Percentiles rank a stretch among this genome's conserved stretches.
phyloP scores from a whole-genome alignment of 352 stramenopile genomes.

The Phytopythium aichiense region DNA sequence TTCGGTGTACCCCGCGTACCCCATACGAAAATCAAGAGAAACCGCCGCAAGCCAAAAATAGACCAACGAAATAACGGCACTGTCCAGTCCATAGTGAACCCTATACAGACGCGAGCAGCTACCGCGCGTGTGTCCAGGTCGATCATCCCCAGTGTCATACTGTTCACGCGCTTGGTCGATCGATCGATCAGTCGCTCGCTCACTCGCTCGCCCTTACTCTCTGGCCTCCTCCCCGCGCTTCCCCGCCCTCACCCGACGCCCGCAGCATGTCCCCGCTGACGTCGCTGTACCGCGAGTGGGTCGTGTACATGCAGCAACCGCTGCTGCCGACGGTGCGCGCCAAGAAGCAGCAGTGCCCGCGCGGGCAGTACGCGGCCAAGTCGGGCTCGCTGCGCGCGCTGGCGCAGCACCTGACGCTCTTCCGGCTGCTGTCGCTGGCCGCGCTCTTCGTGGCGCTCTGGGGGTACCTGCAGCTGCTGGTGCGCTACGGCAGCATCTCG shows the following conservation, averaged over 20 bases:
- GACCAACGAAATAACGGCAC: neutral
- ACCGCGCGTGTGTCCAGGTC: no score
- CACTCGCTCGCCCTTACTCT: no score
- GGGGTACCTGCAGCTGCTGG: constrained; percentile 60
- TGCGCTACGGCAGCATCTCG: constrained; percentile 77
- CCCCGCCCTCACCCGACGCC: neutral
- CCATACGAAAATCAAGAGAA: neutral
- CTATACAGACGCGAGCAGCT: neutral
- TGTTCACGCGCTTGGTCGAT: neutral
- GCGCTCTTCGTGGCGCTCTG: constrained; percentile 28
- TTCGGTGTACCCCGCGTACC: neutral
- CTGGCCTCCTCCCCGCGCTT: neutral
- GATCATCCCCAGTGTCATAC: no score
- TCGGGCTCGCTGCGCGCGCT: constrained; percentile 20
- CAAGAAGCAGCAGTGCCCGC: constrained; percentile 8
- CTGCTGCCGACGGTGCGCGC: constrained; percentile 43
- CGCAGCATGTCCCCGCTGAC: constrained; percentile 15
- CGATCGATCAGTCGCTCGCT: neutral
- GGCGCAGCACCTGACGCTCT: constrained; percentile 37
- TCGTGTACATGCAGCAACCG: constrained; percentile 61
- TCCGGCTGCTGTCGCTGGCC: constrained; percentile 24
- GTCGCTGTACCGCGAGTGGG: constrained; percentile 20
- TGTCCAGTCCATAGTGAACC: no score
- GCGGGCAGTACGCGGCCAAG: constrained; percentile 15
- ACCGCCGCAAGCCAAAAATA: neutral